A percentile compares a stretch with the other conserved stretches of the same genome.
These are phyloP conservation scores for Mycena albidolilacea DNA, from an alignment of 768 basidiomycete species.

Conservation along the genomic window DNA sequence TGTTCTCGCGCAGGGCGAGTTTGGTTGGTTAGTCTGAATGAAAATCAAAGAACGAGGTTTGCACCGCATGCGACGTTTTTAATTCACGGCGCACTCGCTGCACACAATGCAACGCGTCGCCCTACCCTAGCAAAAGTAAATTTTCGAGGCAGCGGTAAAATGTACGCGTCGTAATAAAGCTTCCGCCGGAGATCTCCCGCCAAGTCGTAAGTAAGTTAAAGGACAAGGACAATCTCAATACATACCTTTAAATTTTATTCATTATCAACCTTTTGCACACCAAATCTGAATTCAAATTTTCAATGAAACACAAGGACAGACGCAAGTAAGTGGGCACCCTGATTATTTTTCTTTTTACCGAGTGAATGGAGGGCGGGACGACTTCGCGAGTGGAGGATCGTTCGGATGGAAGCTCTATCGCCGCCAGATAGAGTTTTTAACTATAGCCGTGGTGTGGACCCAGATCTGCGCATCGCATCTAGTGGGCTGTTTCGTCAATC, in stretches of 20 bases:
- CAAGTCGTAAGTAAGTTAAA: no score
- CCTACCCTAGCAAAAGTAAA: neutral
- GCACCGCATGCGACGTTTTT: no score
- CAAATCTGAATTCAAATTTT: neutral
- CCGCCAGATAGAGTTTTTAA: slow-evolving; percentile 26
- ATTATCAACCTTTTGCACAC: slow-evolving; percentile 1
- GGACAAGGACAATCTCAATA: slow-evolving; percentile 16
- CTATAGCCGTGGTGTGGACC: slow-evolving; percentile 14
- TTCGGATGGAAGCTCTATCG: slow-evolving; percentile 18
- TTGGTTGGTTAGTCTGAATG: no score
- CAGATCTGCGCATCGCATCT: slow-evolving; percentile 12
- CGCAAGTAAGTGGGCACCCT: neutral
- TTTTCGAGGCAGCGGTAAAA: neutral
- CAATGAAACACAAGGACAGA: neutral
- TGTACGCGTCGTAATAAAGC: neutral
- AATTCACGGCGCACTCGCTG: no score
- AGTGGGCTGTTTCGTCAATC: neutral
- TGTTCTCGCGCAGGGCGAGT: neutral
- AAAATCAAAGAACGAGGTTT: no score
- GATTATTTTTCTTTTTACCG: neutral
- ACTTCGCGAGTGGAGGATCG: neutral
- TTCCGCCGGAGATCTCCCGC: slow-evolving; percentile 15
- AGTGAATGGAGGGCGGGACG: neutral
- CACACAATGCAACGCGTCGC: no score
- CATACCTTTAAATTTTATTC: neutral